These are phyloP conservation scores for Suillus brevipes DNA, from an alignment of 768 basidiomycete genomes.

Conservation along the genomic window DNA sequence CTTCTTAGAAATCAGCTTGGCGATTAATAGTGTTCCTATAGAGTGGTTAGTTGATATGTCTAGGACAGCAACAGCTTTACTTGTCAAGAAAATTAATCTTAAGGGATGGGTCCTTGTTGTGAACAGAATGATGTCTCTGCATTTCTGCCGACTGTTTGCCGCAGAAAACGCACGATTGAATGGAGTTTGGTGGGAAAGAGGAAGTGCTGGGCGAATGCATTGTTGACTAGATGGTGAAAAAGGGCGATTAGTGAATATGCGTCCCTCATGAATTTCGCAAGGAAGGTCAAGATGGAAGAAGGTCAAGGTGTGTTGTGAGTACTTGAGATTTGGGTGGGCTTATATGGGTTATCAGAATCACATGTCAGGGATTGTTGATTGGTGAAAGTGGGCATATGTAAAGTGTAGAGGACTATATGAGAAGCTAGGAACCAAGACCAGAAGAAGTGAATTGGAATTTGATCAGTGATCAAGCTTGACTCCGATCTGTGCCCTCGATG, in stretches of 20 bases:
- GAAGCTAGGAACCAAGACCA: no score
- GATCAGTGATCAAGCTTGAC: no score
- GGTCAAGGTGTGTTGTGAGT: background rate
- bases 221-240: background rate
- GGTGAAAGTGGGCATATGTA: background rate
- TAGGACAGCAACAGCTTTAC: background rate
- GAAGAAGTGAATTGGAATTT: background rate
- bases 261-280: background rate
- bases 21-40: background rate
- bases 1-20: background rate
- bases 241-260: background rate
- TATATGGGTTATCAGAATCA: background rate
- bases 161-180: background rate
- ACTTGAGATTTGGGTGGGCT: background rate
- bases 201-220: background rate
- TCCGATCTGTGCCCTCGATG: no score
- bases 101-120: background rate
- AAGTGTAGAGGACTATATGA: background rate
- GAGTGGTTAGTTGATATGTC: background rate
- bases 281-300: background rate
- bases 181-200: background rate
- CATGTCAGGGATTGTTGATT: background rate
- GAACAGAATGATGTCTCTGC: background rate
- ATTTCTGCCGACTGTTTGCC: background rate
- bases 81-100: background rate